Base-by-base conservation (phyloP, 2,329 filamentous ascomycete species). In the Fusarium agapanthi region DNA sequence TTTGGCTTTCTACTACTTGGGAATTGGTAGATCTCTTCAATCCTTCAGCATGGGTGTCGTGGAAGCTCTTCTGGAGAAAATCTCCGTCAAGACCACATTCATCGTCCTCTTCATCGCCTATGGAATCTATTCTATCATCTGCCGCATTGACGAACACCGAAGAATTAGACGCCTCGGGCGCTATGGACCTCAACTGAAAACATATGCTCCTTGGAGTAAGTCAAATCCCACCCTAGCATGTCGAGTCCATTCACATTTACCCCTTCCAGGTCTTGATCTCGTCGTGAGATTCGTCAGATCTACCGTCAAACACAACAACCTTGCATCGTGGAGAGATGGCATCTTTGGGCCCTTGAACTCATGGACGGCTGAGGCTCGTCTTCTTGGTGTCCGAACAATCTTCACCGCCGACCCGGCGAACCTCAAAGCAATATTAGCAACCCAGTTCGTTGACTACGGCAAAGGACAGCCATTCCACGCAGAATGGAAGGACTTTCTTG, bases 351-450 rank as follows among this genome's bases (percentile, higher is more conserved):
- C 81, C 22, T 77, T 82, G 9, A 69, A 72, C 50, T 79, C 82
- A 37, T 90, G 86, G 74, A 95, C 93, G 0, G 82, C 87, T 43
- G 93, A 95, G 81, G 80, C 83, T 16, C 85, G 85, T 4, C 75
- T 90, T 12, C 76, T 89, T 4, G 86, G 87, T 53, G 80, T 83
- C 53, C 89, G 93, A n/a, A 81, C 92, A 28, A 80, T 97, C 66
- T 87, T 96, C 77, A 97, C 95, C 0, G 88, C 89, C 10, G 94
- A 97, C 74, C 92, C 93, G 1, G 94, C 97, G 77, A 97, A 97
- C 79, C 92, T 97, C 84, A 97, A 97, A 81, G 93, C 95, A 11
- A 87, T 98, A 28, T 86, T 98, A n/a, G 93, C 95, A 1, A 92
- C 92, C 3, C 94, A 97, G 78, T 98, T 98, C 78, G 62, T 74